Conservation (phyloP, 805 yeast species). For the Pichia nanzhaoensis region DNA sequence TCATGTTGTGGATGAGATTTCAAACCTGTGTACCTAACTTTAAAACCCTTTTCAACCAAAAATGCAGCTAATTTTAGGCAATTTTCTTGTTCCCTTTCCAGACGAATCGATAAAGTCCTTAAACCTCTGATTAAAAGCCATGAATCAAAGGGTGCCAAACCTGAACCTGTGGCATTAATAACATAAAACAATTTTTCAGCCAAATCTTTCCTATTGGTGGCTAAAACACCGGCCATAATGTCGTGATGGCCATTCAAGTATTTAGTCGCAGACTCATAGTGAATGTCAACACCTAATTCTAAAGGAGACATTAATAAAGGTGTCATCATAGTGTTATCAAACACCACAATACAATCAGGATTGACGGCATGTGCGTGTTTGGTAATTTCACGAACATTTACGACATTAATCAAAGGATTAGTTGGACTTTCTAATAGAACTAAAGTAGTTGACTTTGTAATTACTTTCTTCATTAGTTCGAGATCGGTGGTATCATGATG, state of each 20-base stretch:
- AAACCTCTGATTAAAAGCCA: constrained; percentile 87
- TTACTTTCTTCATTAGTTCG: constrained; percentile 49
- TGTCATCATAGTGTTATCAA: constrained; percentile 96
- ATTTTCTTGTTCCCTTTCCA: constrained; percentile 82
- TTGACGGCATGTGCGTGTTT: constrained; percentile 57
- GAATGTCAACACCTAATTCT: constrained; percentile 83
- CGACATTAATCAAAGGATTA: constrained; percentile 84
- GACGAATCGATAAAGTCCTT: constrained; percentile 78
- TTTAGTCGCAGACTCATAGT: constrained; percentile 90
- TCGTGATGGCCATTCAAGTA: constrained; percentile 94
- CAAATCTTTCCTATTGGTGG: constrained; percentile 54
- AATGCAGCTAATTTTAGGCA: constrained; percentile 70
- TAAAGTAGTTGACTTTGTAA: constrained; percentile 58
- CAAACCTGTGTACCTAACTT: constrained; percentile 83
- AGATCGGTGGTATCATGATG: constrained; percentile 81
- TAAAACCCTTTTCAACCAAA: constrained; percentile 59
- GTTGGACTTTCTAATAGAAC: constrained; percentile 89
- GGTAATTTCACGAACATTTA: constrained; percentile 67
- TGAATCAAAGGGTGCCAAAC: constrained; percentile 85
- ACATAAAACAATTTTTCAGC: constrained; percentile 68
- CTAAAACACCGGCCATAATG: constrained; percentile 91
- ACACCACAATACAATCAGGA: constrained; percentile 68
- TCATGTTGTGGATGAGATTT: constrained; percentile 75
- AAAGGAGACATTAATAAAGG: constrained; percentile 82
- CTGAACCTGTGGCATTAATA: constrained; percentile 87